phyloP scores from a whole-genome alignment of 306 rosid species.

The Castanea mollissima region DNA sequence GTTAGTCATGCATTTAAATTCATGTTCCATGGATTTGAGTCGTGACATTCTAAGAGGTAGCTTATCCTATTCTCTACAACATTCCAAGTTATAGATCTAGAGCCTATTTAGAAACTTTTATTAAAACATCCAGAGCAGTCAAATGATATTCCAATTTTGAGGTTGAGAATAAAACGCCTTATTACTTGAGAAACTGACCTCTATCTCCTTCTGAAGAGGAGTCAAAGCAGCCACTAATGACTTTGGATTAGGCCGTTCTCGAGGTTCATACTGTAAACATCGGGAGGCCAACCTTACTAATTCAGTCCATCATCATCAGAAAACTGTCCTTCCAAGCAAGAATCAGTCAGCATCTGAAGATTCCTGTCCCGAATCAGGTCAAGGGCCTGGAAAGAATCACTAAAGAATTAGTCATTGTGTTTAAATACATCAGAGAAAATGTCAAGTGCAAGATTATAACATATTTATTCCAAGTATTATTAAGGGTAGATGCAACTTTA shows the following conservation, averaged over 20 bases:
- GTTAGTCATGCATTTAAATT: too few species aligned
- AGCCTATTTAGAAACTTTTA: background rate
- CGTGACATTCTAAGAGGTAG: background rate
- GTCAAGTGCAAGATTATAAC: constrained; percentile 1
- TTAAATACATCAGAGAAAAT: background rate
- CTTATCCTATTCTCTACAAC: background rate
- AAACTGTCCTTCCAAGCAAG: constrained; percentile 77
- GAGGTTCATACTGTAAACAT: constrained; percentile 75
- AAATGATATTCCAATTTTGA: background rate
- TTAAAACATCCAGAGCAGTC: constrained; percentile 2
- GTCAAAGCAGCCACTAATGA: constrained; percentile 68
- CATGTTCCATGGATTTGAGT: too few species aligned
- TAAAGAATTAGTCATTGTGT: constrained; percentile 10
- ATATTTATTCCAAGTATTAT: background rate
- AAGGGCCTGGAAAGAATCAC: constrained; percentile 56
- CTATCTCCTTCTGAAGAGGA: constrained; percentile 76
- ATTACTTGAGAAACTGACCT: constrained; percentile 43
- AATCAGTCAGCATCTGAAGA: constrained; percentile 82
- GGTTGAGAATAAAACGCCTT: background rate
- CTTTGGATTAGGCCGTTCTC: constrained; percentile 76
- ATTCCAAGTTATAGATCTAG: background rate
- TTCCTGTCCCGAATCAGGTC: constrained; percentile 77
- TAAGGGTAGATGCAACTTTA: background rate
- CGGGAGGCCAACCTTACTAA: constrained; percentile 67
- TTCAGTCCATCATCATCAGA: constrained; percentile 72